Percentiles rank a stretch among this genome's conserved stretches.
Evolutionary conservation across 495 filamentous ascomycete genomes (phyloP).

Genomic region (Pseudoneurospora amorphoporcata): DNA sequence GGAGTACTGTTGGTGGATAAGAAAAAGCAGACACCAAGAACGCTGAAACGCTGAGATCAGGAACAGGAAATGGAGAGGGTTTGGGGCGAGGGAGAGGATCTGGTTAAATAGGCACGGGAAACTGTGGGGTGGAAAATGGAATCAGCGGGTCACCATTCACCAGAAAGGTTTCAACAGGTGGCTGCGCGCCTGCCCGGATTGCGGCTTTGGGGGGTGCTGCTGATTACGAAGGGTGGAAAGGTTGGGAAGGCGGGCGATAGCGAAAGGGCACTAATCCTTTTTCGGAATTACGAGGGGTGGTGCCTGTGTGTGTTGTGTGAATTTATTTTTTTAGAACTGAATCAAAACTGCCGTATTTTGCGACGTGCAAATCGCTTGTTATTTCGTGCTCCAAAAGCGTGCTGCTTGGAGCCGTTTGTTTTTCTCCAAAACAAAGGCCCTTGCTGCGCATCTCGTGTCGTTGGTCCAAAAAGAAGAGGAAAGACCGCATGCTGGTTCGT

Average conservation of each 20-base stretch:
- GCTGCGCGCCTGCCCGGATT: neutral
- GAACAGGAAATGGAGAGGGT: neutral
- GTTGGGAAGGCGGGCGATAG: neutral
- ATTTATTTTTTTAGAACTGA: constrained; percentile 3
- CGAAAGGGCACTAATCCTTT: constrained; percentile 16
- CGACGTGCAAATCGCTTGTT: constrained; percentile 4
- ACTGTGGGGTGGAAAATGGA: neutral
- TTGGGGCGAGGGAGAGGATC: neutral
- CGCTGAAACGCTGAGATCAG: neutral
- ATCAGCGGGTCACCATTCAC: neutral
- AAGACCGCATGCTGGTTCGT: neutral
- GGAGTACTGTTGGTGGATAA: constrained; percentile 12
- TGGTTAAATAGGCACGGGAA: neutral
- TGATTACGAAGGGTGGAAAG: neutral
- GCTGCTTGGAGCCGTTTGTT: constrained; percentile 6
- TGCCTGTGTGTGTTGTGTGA: neutral
- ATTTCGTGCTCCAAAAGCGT: constrained; percentile 1
- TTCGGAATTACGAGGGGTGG: constrained; percentile 9
- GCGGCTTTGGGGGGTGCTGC: neutral
- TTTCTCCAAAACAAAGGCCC: neutral
- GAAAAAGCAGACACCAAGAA: neutral
- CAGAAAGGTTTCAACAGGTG: neutral
- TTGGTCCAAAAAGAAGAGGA: neutral
- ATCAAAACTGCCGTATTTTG: constrained; percentile 7
- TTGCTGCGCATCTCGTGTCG: neutral